Evolutionary conservation across 176 grass and related monocot species (phyloP), one percentile per base, ranked within the genome.

Genomic region (Phoenix dactylifera): DNA sequence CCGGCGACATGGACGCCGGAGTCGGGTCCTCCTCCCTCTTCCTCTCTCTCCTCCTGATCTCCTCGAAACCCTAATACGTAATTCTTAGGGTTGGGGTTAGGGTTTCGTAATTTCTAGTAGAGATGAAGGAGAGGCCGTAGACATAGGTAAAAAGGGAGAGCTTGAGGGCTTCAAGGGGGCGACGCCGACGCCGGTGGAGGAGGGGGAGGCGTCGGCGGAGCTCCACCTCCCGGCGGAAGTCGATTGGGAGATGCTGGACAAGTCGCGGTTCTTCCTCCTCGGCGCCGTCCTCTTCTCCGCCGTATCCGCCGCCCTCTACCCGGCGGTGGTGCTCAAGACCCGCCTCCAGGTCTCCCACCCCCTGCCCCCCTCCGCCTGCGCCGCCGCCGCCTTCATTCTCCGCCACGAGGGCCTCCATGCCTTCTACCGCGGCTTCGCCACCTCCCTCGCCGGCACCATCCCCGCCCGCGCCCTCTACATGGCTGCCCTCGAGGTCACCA

Each of bases 391-490:
- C 26, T 44, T 69, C 50, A 92, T 92, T 58, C 74, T 92, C 53
- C 73, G 76, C 0, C 72, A 58, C 30, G 88, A 92, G 73, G 83
- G 83, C 0, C 62, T 79, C 0, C 83, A 81, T 49, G 80, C 83
- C 73, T 92, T 92, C 76, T 92, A 92, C 73, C 79, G 83, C 3
- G 74, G 83, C 62, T 87, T 92, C 57, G 79, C 76, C 32, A 87
- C 88, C 26, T 92, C 83, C 26, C 76, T 87, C 7, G 83, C 73
- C 0, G 88, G 83, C 22, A 92, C 88, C 24, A 76, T 92, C 61
- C 88, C 83, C 0, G 83, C 88, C 6, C 83, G 88, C 60, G 80
- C 80, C 22, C 88, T 92, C 44, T 92, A 87, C 83, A 92, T 87
- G 88, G 77, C 76, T 17, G 76, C 80, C 49, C 88, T 84, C 16